A percentile compares a stretch with the other conserved stretches of the same genome.
phyloP scores from a whole-genome alignment of 1,284 basidiomycete species.

The Cerioporus squamosus region DNA sequence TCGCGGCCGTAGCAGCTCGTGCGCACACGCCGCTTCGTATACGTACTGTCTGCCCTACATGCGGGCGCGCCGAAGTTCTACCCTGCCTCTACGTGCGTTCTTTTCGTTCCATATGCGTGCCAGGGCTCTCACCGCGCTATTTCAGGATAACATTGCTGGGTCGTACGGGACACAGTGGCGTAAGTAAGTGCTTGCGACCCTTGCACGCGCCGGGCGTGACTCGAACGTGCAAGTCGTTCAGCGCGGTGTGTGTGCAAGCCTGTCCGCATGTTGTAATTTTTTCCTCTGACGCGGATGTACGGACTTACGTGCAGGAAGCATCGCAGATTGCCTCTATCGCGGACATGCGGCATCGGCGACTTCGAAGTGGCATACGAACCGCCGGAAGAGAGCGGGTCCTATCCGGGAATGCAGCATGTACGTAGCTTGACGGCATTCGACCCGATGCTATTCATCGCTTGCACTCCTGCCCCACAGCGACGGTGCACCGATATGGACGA shows the following conservation, averaged over 20 bases:
- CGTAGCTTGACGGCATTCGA: conserved; percentile 10
- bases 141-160: neutral
- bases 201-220: too few relatives aligned
- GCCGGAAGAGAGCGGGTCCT: neutral
- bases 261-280: too few relatives aligned
- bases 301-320: too few relatives aligned
- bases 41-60: neutral
- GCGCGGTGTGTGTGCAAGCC: too few relatives aligned
- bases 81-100: neutral
- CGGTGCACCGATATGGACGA: neutral
- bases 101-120: neutral
- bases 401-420: conserved; percentile 1
- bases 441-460: conserved; percentile 2
- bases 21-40: neutral
- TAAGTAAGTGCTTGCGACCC: too few relatives aligned
- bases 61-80: neutral
- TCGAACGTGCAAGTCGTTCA: too few relatives aligned
- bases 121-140: conserved; percentile 1
- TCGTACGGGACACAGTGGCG: too few relatives aligned
- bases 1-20: too few relatives aligned
- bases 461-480: neutral
- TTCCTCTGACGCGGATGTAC: too few relatives aligned
- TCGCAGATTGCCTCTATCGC: too few relatives aligned
- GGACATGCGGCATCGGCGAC: too few relatives aligned
- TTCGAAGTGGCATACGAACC: too few relatives aligned